Conservation (phyloP, 192 early-diverging fungal genomes). For the Ambispora gerdemannii region DNA sequence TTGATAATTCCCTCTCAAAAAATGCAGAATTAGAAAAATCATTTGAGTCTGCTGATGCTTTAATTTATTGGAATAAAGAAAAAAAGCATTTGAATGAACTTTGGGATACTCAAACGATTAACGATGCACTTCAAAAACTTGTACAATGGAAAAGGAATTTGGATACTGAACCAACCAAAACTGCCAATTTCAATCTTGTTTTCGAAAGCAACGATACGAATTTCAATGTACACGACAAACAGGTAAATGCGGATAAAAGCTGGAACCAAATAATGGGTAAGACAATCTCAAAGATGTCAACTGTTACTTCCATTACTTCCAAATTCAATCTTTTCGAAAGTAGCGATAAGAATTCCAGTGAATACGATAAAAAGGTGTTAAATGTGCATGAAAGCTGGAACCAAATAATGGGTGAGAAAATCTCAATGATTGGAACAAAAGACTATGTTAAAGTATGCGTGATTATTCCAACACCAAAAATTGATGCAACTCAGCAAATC, state of each 20-base stretch:
- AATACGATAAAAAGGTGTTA: constrained; percentile 3
- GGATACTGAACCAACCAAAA: no score
- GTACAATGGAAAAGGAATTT: no score
- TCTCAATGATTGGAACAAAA: constrained; percentile 10
- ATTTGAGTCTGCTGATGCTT: no score
- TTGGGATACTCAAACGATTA: no score
- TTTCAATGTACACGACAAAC: neutral
- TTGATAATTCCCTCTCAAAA: no score
- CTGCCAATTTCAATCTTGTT: neutral
- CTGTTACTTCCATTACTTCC: no score
- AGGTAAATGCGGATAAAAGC: neutral
- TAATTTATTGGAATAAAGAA: no score
- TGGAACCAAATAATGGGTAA: constrained; percentile 19
- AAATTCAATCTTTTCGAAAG: neutral
- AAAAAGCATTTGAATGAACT: no score
- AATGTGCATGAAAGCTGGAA: constrained; percentile 23
- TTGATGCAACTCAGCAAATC: neutral
- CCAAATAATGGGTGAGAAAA: constrained; percentile 3
- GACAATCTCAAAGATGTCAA: constrained; percentile 4
- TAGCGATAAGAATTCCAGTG: neutral
- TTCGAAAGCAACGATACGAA: neutral
- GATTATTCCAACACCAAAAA: constrained; percentile 11
- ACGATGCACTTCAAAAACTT: no score
- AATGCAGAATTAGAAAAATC: no score
- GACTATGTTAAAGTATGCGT: constrained; percentile 8